Conservation (phyloP, 2,329 filamentous ascomycete species). For the Neoscytalidium dimidiatum region DNA sequence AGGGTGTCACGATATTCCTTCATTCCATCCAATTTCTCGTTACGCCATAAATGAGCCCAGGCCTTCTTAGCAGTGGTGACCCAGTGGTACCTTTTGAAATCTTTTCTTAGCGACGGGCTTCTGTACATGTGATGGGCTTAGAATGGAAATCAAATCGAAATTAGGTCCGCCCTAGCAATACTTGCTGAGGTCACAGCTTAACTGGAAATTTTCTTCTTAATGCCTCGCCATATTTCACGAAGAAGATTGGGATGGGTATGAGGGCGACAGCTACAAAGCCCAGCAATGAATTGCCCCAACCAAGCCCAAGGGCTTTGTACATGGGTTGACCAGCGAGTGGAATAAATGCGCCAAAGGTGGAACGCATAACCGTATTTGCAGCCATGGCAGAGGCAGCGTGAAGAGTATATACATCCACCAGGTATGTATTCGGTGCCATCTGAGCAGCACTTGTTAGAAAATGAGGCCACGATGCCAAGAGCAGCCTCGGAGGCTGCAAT, state of each 20-base stretch:
- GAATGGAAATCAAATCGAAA: no score
- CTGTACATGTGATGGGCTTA: no score
- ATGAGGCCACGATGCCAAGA: not conserved
- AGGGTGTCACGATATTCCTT: no score
- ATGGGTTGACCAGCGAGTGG: constrained; percentile 42
- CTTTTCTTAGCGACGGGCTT: no score
- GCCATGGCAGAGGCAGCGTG: constrained; percentile 46
- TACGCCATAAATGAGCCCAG: no score
- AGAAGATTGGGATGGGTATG: constrained; percentile 38
- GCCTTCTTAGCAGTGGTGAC: no score
- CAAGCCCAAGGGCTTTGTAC: constrained; percentile 41
- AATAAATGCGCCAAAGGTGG: constrained; percentile 40
- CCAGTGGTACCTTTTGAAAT: no score
- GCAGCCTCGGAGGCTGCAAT: no score
- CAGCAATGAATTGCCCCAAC: constrained; percentile 42
- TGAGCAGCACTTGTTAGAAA: not conserved
- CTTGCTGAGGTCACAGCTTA: constrained; percentile 31
- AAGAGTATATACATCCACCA: constrained; percentile 44
- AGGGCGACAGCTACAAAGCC: constrained; percentile 35
- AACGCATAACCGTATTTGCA: constrained; percentile 42
- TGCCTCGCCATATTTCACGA: constrained; percentile 36
- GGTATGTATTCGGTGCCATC: constrained; percentile 43
- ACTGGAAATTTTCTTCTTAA: constrained; percentile 33
- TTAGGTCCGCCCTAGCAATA: no score
- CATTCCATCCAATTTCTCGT: no score